phyloP scores from a whole-genome alignment of 768 basidiomycete species.

The Termitomyces sp. region DNA sequence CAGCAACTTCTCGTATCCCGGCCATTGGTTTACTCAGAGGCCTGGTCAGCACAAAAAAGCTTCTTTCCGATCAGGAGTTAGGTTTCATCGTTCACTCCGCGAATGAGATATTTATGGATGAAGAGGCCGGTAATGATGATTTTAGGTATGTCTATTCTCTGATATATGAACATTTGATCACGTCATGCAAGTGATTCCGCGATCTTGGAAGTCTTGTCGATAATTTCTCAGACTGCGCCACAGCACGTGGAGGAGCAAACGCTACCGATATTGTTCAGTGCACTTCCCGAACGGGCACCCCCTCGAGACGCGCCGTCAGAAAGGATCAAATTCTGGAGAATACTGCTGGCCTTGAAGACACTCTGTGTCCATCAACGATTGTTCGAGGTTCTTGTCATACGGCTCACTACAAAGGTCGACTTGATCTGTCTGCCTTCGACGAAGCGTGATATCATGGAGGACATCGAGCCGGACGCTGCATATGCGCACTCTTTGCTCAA shows the following conservation, averaged over 20 bases:
- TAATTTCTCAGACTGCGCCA: conserved; percentile 57
- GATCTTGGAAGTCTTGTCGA: conserved; percentile 58
- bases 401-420: conserved; percentile 75
- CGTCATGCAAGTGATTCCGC: conserved; percentile 42
- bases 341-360: conserved; percentile 62
- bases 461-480: conserved; percentile 64
- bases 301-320: conserved; percentile 45
- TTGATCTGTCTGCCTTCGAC: conserved; percentile 45
- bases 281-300: conserved; percentile 70
- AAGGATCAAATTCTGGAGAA: conserved; percentile 64
- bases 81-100: conserved; percentile 75
- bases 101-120: conserved; percentile 61
- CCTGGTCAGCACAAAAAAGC: conserved; percentile 57
- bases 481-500: conserved; percentile 83
- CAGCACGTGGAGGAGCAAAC: conserved; percentile 68
- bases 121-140: conserved; percentile 50
- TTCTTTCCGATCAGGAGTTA: conserved; percentile 71
- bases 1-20: conserved; percentile 45
- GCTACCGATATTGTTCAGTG: conserved; percentile 74
- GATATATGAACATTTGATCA: background rate
- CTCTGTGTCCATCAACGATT: conserved; percentile 73
- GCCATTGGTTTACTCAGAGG: conserved; percentile 66
- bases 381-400: conserved; percentile 82
- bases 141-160: conserved; percentile 35
- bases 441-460: conserved; percentile 20